These are phyloP conservation scores for Aspergillus sp. DNA, from an alignment of 2,329 filamentous ascomycete genomes.

Conservation along the genomic window DNA sequence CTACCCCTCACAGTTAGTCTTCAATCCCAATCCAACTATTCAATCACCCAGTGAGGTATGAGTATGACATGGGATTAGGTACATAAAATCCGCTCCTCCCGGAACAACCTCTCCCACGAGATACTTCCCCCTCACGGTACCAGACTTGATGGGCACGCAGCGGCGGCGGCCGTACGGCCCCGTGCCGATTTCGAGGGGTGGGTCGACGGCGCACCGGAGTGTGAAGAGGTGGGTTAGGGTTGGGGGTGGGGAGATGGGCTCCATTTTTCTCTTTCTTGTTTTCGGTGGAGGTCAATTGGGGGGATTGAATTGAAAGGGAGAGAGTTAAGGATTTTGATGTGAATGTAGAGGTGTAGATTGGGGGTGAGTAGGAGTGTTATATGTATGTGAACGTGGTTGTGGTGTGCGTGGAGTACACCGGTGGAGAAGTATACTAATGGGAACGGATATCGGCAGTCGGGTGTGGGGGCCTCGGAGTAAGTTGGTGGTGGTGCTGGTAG, in stretches of 20 bases:
- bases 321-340: no score
- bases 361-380: background rate
- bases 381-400: background rate
- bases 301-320: background rate
- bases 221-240: constrained; percentile 26
- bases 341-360: background rate
- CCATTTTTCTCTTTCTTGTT: constrained; percentile 11
- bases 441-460: constrained; percentile 1
- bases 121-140: constrained; percentile 24
- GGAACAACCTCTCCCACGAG: constrained; percentile 28
- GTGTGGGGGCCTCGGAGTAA: background rate
- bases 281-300: background rate
- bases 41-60: background rate
- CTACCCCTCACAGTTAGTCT: constrained; percentile 7
- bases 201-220: constrained; percentile 26
- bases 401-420: background rate
- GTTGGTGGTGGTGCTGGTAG: background rate
- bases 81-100: constrained; percentile 32
- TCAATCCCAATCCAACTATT: no score
- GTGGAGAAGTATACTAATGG: background rate
- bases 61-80: background rate
- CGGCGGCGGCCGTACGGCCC: constrained; percentile 29
- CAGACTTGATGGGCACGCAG: constrained; percentile 27
- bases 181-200: constrained; percentile 29
- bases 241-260: constrained; percentile 23